Evolutionary conservation across 2,329 filamentous ascomycete species (phyloP).

Genomic region (Aspergillus transmontanensis): DNA sequence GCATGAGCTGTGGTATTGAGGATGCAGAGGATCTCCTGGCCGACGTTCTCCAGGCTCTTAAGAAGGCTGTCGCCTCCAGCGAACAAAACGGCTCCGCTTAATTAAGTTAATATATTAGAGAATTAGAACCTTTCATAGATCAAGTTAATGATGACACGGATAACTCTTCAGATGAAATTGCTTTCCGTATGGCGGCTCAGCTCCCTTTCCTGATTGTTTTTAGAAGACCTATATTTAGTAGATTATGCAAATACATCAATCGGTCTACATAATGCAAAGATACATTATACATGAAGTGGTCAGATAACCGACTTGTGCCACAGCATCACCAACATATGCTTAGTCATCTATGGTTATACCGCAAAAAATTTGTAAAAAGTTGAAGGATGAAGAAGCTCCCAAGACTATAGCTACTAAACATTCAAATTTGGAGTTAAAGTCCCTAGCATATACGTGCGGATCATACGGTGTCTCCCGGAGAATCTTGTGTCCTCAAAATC

Average conservation of each 20-base stretch:
- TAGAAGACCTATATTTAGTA: not conserved
- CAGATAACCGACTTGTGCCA: not conserved
- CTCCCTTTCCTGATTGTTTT: not conserved
- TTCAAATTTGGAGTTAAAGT: not conserved
- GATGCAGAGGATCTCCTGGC: conserved; percentile 80
- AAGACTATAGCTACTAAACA: not conserved
- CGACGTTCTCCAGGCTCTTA: conserved; percentile 81
- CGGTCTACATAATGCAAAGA: not conserved
- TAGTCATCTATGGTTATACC: conserved; percentile 20
- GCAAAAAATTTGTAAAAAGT: conserved; percentile 9
- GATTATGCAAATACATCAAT: not conserved
- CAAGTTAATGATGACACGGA: conserved; percentile 13
- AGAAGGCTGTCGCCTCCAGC: conserved; percentile 65
- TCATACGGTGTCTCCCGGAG: not conserved
- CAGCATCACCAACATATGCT: conserved; percentile 9
- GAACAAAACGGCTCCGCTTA: conserved; percentile 41
- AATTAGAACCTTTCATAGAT: conserved; percentile 14
- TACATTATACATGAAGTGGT: not conserved
- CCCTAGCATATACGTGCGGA: not conserved
- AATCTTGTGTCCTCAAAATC: not conserved
- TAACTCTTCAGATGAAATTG: not conserved
- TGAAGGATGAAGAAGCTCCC: not conserved
- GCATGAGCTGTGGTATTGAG: conserved; percentile 92
- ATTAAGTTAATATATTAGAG: conserved; percentile 8
- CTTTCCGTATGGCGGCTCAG: not conserved